phyloP scores from a whole-genome alignment of 345 rosid species.

The Turnera subulata region DNA sequence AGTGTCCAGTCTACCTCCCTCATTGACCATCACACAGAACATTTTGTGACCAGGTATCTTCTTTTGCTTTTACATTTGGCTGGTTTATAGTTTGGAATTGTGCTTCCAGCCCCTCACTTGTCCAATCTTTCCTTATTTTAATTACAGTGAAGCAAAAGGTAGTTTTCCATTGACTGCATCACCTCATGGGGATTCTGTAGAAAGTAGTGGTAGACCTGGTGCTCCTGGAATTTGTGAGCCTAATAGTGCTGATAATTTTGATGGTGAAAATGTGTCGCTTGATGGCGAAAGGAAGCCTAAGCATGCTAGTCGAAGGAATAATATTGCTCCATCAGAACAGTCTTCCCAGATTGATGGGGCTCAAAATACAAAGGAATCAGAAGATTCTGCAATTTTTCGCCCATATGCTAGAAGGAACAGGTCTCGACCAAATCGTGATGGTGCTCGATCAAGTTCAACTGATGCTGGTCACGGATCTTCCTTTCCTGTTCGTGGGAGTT shows the following conservation, averaged over 20 bases:
- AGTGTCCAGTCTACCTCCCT: slow-evolving; percentile 96
- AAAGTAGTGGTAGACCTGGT: slow-evolving; percentile 91
- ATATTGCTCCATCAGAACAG: slow-evolving; percentile 52
- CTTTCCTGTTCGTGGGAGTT: slow-evolving; percentile 44
- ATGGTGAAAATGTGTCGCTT: slow-evolving; percentile 68
- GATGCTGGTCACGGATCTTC: slow-evolving; percentile 69
- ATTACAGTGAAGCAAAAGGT: slow-evolving; percentile 87
- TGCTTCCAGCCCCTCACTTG: slow-evolving; percentile 7
- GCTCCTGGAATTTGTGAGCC: slow-evolving; percentile 69
- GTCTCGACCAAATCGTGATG: slow-evolving; percentile 79
- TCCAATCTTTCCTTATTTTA: slow-evolving; percentile 17
- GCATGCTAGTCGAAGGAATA: slow-evolving; percentile 51
- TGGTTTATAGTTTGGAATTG: slow-evolving; percentile 9
- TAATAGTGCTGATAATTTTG: slow-evolving; percentile 89
- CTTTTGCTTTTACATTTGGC: slow-evolving; percentile 16
- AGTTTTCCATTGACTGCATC: slow-evolving; percentile 92
- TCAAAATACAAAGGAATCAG: slow-evolving; percentile 75
- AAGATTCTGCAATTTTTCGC: slow-evolving; percentile 96
- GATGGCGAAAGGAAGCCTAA: slow-evolving; percentile 46
- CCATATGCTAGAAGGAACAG: slow-evolving; percentile 97
- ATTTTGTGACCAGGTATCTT: slow-evolving; percentile 75
- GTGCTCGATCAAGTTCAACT: slow-evolving; percentile 68
- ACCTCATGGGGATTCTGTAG: slow-evolving; percentile 92
- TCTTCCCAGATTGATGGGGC: slow-evolving; percentile 60
- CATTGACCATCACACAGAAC: slow-evolving; percentile 73